Evolutionary conservation across 768 basidiomycete genomes (phyloP), one percentile per base, ranked within the genome.

Genomic region (Peribolospora kevripleyi): DNA sequence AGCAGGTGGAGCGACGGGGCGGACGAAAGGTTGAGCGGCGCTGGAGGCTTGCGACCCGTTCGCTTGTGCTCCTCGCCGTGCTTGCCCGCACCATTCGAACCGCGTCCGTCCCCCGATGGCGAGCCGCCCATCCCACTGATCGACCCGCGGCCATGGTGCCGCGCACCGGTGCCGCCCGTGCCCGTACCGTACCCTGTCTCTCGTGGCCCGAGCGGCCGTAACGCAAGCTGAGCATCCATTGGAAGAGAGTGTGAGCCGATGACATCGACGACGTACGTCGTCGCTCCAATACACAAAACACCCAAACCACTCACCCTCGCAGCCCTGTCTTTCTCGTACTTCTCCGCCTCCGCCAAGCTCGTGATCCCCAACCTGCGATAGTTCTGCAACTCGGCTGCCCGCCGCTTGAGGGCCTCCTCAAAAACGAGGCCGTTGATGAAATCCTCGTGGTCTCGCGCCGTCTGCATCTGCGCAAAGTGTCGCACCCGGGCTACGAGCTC

Each of bases 1-100:
- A 98, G 81, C 7, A 98, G 75, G 63, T 95, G 84, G 5, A 97
- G 70, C 0, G 82, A 84, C 0, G 83, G 81, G 59, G 84, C 81
- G 25, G 25, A 25, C 25, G 1, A 25, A 1, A 25, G 76, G 64
- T 91, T 90, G 62, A 93, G 78, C 3, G 86, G 82, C 41, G 66
- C 57, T 7, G 43, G 25, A 25, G 25, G 25, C 25, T 25, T 25
- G 25, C 25, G 25, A 25, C 25, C 25, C 25, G 25, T 25, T 25
- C 25, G 25, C 25, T 25, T 25, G 25, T 25, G 25, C 25, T 25
- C 25, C 25, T 25, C 25, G 25, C 25, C 25, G 25, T 25, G 25
- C 25, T 25, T 25, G 25, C 25, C 25, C 25, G 25, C 25, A 25
- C 25, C 25, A 25, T 25, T 25, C 1, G 25, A 25, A 25, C 25